Percentiles rank a stretch among this genome's conserved stretches.
These are phyloP conservation scores for Pisolithus microcarpus DNA, from an alignment of 768 basidiomycete species.

Conservation along the genomic window DNA sequence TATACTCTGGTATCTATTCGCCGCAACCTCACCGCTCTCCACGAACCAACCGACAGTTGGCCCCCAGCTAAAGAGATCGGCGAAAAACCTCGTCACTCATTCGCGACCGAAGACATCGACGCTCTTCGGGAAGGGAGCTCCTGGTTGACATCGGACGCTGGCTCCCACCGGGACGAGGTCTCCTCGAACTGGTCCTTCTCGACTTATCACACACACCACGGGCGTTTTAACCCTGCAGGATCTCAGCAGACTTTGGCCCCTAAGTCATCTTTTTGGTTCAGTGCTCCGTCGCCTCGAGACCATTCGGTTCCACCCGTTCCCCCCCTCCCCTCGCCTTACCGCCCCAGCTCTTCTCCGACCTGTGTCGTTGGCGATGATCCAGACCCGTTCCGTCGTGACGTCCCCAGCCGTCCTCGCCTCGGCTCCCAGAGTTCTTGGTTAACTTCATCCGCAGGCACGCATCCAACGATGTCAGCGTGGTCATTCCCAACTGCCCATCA, in stretches of 20 bases:
- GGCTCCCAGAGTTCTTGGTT: conserved; percentile 72
- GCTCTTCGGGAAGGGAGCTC: conserved; percentile 68
- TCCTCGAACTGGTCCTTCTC: conserved; percentile 69
- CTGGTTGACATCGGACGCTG: conserved; percentile 69
- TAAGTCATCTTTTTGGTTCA: conserved; percentile 63
- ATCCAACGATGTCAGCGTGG: conserved; percentile 56
- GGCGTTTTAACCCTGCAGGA: conserved; percentile 10
- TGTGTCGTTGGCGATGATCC: conserved; percentile 38
- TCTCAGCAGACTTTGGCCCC: conserved; percentile 29
- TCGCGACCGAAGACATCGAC: conserved; percentile 66
- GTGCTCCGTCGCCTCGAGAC: conserved; percentile 38
- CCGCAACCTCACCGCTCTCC: conserved; percentile 51
- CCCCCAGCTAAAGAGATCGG: conserved; percentile 48
- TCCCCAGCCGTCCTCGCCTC: conserved; percentile 42
- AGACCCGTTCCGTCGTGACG: conserved; percentile 59
- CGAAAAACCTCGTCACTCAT: conserved; percentile 53
- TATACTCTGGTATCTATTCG: conserved; percentile 59
- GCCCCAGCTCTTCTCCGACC: conserved; percentile 37
- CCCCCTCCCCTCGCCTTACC: conserved; percentile 52
- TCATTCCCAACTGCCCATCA: conserved; percentile 51
- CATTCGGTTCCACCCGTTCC: conserved; percentile 48
- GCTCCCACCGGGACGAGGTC: conserved; percentile 43
- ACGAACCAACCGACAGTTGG: conserved; percentile 51
- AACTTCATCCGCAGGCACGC: conserved; percentile 54
- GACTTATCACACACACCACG: conserved; percentile 42